Conservation (phyloP, 108 stramenopile species). For the Discostella stelligeroides region DNA sequence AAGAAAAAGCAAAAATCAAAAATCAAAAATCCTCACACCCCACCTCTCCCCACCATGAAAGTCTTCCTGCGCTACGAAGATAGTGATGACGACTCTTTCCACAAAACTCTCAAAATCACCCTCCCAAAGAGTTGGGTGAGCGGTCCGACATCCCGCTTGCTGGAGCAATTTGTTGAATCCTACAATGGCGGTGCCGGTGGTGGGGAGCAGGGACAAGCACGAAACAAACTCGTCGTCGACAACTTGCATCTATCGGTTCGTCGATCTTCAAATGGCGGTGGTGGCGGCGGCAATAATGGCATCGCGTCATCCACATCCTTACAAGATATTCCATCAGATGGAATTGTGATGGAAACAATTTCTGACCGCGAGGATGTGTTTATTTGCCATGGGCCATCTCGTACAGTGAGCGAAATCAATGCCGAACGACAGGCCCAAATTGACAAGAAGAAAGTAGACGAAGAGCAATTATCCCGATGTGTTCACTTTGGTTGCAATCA, state of each 20-base stretch:
- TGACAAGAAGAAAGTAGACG: slow-evolving; percentile 48
- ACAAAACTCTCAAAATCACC: slow-evolving; percentile 91
- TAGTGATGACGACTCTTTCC: slow-evolving; percentile 62
- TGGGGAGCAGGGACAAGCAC: no score
- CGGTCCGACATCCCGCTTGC: slow-evolving; percentile 75
- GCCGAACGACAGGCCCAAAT: slow-evolving; percentile 44
- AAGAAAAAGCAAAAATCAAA: no score
- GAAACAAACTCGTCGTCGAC: slow-evolving; percentile 54
- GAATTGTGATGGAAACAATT: slow-evolving; percentile 66
- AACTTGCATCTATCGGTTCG: slow-evolving; percentile 68
- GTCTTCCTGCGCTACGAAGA: slow-evolving; percentile 92
- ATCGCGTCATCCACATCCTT: no score
- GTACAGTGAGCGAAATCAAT: slow-evolving; percentile 56
- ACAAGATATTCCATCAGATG: slow-evolving; percentile 70
- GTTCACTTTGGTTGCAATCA: slow-evolving; percentile 91
- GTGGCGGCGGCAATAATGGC: slow-evolving; percentile 10
- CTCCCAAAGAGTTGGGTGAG: slow-evolving; percentile 88
- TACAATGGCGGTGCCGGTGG: slow-evolving; percentile 75
- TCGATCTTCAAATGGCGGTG: slow-evolving; percentile 11
- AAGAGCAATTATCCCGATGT: slow-evolving; percentile 63
- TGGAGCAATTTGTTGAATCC: slow-evolving; percentile 81
- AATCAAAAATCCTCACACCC: no score
- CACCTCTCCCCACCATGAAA: slow-evolving; percentile 77
- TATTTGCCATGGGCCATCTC: slow-evolving; percentile 67
- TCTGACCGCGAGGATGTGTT: slow-evolving; percentile 80